These are phyloP conservation scores for Hepatocystis sp. DNA, from an alignment of 169 alveolate genomes.

Conservation along the genomic window DNA sequence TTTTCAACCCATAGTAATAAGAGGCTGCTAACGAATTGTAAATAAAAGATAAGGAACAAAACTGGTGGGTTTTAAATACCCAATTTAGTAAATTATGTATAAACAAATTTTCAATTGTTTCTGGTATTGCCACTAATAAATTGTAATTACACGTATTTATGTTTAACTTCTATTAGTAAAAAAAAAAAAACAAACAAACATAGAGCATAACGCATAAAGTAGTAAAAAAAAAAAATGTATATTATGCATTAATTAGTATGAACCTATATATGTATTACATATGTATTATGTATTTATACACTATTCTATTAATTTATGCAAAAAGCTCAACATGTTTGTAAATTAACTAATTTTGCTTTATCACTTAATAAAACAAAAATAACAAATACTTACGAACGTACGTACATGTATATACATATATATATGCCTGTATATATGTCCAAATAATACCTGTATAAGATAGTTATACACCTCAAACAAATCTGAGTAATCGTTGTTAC, in stretches of 20 bases:
- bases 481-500: slow-evolving; percentile 41
- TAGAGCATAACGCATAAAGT: no score
- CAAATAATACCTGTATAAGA: slow-evolving; percentile 33
- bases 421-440: not conserved
- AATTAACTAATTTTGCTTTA: no score
- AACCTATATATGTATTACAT: not conserved
- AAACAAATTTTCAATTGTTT: slow-evolving; percentile 42
- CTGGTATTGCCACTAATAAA: slow-evolving; percentile 59
- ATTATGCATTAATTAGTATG: no score
- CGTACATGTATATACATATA: slow-evolving; percentile 1
- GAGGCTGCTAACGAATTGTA: slow-evolving; percentile 64
- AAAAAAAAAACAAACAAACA: no score
- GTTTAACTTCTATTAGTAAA: slow-evolving; percentile 23
- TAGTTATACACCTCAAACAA: slow-evolving; percentile 46
- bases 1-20: slow-evolving; percentile 67
- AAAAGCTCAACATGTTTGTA: not conserved
- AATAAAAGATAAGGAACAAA: slow-evolving; percentile 63
- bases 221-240: no score
- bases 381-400: not conserved
- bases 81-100: slow-evolving; percentile 37
- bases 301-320: not conserved
- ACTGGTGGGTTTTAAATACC: slow-evolving; percentile 60
- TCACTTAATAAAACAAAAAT: not conserved
- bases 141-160: slow-evolving; percentile 42
- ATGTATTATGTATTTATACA: not conserved